phyloP scores from a whole-genome alignment of 169 alveolate genomes.

The Eimeria nieschulzi region DNA sequence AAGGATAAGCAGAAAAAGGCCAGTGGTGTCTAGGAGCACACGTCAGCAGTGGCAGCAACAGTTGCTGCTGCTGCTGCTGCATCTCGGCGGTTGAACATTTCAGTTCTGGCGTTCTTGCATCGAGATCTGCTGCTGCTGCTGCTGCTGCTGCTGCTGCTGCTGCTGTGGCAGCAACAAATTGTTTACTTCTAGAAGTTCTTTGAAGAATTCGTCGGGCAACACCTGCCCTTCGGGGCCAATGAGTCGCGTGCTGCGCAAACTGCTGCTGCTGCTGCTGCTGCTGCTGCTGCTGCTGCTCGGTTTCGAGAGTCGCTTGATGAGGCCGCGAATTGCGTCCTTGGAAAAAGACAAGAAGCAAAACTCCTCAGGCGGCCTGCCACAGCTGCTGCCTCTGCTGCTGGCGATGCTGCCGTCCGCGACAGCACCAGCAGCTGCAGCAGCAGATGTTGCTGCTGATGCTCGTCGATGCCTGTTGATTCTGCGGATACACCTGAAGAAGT shows the following conservation, averaged over 20 bases:
- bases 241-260: not conserved
- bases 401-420: not conserved
- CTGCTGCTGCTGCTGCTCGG: constrained; percentile 3
- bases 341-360: not conserved
- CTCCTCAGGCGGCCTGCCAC: not conserved
- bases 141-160: constrained; percentile 14
- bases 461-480: not conserved
- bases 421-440: not conserved
- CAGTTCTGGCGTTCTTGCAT: not conserved
- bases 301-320: not conserved
- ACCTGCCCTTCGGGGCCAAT: constrained; percentile 23
- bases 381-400: constrained; percentile 9
- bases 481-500: constrained; percentile 24
- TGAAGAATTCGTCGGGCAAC: not conserved
- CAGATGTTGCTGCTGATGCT: constrained; percentile 6
- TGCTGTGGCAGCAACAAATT: constrained; percentile 3
- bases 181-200: not conserved
- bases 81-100: too few species aligned
- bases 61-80: constrained; percentile 21
- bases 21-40: not conserved
- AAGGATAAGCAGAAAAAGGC: not conserved
- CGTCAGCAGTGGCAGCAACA: not conserved
- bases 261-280: constrained; percentile 2
- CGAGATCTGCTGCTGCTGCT: constrained; percentile 6
- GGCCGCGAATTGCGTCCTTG: not conserved